Percentiles rank a stretch among this genome's conserved stretches.
Conservation (phyloP, 371 early-diverging fungal species). For the Cokeromyces recurvatus region DNA sequence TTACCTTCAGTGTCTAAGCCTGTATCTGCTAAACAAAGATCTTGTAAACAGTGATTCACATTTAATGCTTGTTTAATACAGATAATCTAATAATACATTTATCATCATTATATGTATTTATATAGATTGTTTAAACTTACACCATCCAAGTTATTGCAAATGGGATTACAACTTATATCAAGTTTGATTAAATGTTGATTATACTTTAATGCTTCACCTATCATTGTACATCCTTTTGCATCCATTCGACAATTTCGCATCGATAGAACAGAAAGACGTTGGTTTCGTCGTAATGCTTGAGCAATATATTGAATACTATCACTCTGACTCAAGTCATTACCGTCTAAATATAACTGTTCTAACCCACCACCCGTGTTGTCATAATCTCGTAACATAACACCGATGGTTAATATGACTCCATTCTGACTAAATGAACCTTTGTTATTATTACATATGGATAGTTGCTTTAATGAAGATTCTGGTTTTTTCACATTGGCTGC, state of each 20-base stretch:
- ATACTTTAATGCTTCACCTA: conserved; percentile 63
- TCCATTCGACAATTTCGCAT: conserved; percentile 58
- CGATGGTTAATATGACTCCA: no score
- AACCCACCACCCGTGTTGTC: conserved; percentile 41
- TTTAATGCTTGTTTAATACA: conserved; percentile 58
- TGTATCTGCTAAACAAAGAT: conserved; percentile 61
- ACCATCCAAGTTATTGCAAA: conserved; percentile 45
- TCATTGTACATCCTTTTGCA: conserved; percentile 37
- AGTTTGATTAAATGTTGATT: conserved; percentile 40
- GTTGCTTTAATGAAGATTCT: no score
- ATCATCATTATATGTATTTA: neutral
- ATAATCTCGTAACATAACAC: conserved; percentile 62
- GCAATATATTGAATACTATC: conserved; percentile 59
- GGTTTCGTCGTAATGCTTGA: conserved; percentile 57
- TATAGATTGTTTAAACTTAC: no score
- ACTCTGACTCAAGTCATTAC: conserved; percentile 57
- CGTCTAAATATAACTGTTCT: conserved; percentile 26
- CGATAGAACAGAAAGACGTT: conserved; percentile 41
- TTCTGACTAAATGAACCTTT: conserved; percentile 48
- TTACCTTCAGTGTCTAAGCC: conserved; percentile 58
- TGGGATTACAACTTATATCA: conserved; percentile 40
- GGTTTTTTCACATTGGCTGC: conserved; percentile 49
- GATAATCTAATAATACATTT: no score
- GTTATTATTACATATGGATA: conserved; percentile 41
- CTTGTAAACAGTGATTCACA: conserved; percentile 59